Evolutionary conservation across 495 filamentous ascomycete genomes (phyloP), one percentile per base, ranked within the genome.

Genomic region (Jackrogersella minutella): DNA sequence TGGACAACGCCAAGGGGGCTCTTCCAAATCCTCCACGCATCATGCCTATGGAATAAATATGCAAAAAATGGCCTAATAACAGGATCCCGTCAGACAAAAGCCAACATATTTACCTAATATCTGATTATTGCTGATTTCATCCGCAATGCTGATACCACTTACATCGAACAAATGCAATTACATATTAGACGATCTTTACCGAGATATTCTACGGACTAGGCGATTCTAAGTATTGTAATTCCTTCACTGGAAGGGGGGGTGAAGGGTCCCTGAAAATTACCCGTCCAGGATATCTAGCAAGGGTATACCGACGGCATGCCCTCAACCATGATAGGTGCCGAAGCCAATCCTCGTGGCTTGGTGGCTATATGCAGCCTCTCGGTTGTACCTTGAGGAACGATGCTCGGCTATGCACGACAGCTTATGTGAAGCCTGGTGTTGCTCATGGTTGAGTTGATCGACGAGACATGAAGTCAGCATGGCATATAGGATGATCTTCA

Each of bases 311-410:
- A n/a, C n/a, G n/a, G n/a, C n/a, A n/a, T n/a, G n/a, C n/a, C n/a
- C n/a, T n/a, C n/a, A n/a, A n/a, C n/a, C n/a, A n/a, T n/a, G n/a
- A 43, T 36, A 49, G 37, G 41, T 61, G 57, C 22, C 11, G 10
- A 30, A 16, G 58, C 37, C 16, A 40, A 47, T 50, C 34, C 10
- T 64, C 16, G 33, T 47, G 46, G 51, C 51, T 39, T 14, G 39
- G 58, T 58, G 52, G 37, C 46, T 19, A 63, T 53, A 13, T 54
- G 46, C 39, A 30, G 58, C 49, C 52, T 56, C 4, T 16, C 5
- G n/a, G 47, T 63, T 49, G 65, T 47, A 63, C 65, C 8, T 49
- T 59, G 58, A 41, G 17, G 53, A 58, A 63, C 59, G 28, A 49
- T 41, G 31, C 7, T 11, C 17, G 17, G 58, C 34, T 33, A 30